phyloP scores from a whole-genome alignment of 2,329 filamentous ascomycete genomes.

The Diplodia scrobiculata region DNA sequence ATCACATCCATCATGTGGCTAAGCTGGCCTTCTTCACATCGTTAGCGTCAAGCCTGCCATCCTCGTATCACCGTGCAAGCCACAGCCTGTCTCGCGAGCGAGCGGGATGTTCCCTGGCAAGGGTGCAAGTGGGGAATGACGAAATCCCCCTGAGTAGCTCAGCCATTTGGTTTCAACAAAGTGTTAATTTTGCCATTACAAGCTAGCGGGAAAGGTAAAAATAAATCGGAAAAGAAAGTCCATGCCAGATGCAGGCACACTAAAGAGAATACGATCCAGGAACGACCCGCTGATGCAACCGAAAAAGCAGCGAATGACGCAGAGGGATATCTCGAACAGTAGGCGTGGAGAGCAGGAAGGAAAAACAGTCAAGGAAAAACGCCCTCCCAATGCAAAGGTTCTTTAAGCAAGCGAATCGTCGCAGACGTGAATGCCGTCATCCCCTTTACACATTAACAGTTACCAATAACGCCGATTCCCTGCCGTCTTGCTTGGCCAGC shows the following conservation, averaged over 20 bases:
- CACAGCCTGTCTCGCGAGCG: background rate
- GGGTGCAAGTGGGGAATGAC: constrained; percentile 1
- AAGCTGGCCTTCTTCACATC: background rate
- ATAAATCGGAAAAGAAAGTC: background rate
- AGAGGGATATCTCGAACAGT: constrained; percentile 17
- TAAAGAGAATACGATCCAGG: constrained; percentile 22
- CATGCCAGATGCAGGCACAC: constrained; percentile 15
- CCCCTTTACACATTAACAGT: constrained; percentile 25
- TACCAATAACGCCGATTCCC: constrained; percentile 11
- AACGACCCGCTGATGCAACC: constrained; percentile 26
- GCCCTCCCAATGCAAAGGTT: constrained; percentile 24
- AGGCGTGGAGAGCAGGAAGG: background rate
- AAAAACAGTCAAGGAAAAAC: background rate
- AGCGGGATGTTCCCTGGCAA: background rate
- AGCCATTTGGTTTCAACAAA: background rate
- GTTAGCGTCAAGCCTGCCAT: background rate
- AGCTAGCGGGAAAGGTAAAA: constrained; percentile 11
- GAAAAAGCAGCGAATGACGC: constrained; percentile 25
- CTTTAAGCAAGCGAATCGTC: constrained; percentile 22
- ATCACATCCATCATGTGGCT: background rate
- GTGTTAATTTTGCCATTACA: constrained; percentile 20
- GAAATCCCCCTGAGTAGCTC: constrained; percentile 3
- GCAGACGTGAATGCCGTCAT: constrained; percentile 24
- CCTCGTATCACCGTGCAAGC: background rate
- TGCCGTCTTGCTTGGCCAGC: constrained; percentile 6